Evolutionary conservation across 2,329 filamentous ascomycete genomes (phyloP).

Genomic region (Chlorencoelia australis): DNA sequence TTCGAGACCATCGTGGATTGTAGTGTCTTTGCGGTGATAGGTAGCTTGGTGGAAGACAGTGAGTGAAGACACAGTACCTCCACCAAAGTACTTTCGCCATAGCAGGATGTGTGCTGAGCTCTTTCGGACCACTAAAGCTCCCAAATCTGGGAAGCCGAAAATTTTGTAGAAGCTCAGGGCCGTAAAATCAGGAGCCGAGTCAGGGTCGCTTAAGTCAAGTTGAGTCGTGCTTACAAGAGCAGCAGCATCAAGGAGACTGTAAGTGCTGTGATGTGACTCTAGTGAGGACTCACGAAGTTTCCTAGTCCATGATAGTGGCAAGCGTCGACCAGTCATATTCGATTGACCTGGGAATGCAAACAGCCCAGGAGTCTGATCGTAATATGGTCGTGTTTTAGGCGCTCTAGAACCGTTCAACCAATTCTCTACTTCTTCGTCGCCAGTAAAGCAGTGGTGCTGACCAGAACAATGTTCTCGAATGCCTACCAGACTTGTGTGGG

Average conservation of each 20-base stretch:
- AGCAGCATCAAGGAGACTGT: constrained; percentile 77
- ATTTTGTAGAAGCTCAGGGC: constrained; percentile 90
- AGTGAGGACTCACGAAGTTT: constrained; percentile 32
- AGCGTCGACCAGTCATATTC: constrained; percentile 30
- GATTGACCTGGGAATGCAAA: constrained; percentile 79
- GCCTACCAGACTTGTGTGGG: constrained; percentile 81
- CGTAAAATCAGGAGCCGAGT: constrained; percentile 67
- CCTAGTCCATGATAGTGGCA: constrained; percentile 59
- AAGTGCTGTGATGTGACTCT: constrained; percentile 30
- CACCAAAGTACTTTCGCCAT: constrained; percentile 73
- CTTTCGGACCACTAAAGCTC: constrained; percentile 71
- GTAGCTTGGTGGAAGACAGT: constrained; percentile 60
- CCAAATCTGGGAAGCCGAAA: constrained; percentile 87
- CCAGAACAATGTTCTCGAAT: constrained; percentile 58
- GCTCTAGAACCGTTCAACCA: constrained; percentile 43
- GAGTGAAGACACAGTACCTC: constrained; percentile 86
- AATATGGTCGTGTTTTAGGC: constrained; percentile 22
- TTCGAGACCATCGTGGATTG: constrained; percentile 72
- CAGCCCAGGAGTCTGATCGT: constrained; percentile 30
- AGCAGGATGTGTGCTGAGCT: constrained; percentile 53
- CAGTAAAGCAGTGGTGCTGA: constrained; percentile 51
- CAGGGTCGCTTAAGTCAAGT: constrained; percentile 55
- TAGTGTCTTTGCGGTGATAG: constrained; percentile 69
- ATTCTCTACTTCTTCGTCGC: constrained; percentile 49
- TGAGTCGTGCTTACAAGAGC: constrained; percentile 68